A percentile compares a stretch with the other conserved stretches of the same genome.
Conservation (phyloP, 768 basidiomycete species). For the Nevesoporus exiguus region DNA sequence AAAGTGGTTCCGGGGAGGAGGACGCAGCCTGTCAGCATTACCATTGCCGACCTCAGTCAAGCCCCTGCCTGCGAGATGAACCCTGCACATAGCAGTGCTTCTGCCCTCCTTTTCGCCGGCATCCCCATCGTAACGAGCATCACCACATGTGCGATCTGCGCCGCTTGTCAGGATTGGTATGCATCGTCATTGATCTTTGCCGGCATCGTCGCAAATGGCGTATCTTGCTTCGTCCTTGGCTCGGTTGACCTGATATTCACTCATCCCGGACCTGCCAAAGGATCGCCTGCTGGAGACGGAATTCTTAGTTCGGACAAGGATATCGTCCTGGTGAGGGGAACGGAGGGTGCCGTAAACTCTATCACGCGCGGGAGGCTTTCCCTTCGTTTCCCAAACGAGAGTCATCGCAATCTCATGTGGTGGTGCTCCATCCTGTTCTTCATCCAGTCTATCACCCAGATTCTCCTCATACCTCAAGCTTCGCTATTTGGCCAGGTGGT, state of each 20-base stretch:
- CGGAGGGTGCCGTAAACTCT: neutral
- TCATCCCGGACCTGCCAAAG: neutral
- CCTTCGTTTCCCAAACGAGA: neutral
- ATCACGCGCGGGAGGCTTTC: neutral
- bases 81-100: neutral
- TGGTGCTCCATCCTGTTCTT: neutral
- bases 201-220: neutral
- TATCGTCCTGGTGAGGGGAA: neutral
- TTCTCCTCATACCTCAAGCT: neutral
- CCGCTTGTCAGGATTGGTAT: neutral
- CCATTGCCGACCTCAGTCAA: neutral
- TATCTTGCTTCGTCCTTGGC: neutral
- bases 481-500: neutral
- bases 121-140: neutral
- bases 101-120: neutral
- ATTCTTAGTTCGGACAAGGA: neutral
- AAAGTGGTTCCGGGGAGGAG: neutral
- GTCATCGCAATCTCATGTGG: neutral
- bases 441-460: neutral
- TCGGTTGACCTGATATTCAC: neutral
- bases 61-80: neutral
- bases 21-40: neutral
- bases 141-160: neutral
- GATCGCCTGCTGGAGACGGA: neutral
- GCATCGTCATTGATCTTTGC: neutral